Conservation (phyloP, 78 protist genomes). For the Acrasis kona region DNA sequence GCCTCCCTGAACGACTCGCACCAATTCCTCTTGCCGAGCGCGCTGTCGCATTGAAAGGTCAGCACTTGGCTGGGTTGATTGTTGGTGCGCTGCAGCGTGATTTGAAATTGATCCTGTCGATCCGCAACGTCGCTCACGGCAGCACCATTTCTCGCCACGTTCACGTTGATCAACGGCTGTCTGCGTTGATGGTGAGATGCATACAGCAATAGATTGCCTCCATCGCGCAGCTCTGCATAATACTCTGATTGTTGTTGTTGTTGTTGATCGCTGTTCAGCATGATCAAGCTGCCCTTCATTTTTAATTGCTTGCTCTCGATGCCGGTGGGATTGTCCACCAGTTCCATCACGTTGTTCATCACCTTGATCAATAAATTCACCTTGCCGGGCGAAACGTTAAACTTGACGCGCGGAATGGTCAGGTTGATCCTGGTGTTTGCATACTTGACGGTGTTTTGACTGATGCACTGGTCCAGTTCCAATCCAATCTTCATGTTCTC, state of each 20-base stretch:
- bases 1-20: too few relatives aligned
- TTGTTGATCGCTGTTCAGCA: background rate
- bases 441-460: background rate
- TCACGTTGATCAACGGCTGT: too few relatives aligned
- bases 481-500: background rate
- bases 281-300: too few relatives aligned
- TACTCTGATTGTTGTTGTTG: background rate
- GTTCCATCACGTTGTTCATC: background rate
- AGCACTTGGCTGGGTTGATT: too few relatives aligned
- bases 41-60: too few relatives aligned
- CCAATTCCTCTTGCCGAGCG: too few relatives aligned
- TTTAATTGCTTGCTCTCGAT: background rate
- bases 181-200: too few relatives aligned
- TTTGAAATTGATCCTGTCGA: too few relatives aligned
- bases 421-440: background rate
- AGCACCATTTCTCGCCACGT: too few relatives aligned
- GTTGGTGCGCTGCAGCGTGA: too few relatives aligned
- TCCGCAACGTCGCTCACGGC: too few relatives aligned
- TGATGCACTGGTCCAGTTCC: background rate
- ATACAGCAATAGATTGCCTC: background rate
- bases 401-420: background rate
- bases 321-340: background rate
- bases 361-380: background rate
- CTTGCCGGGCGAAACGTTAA: background rate
- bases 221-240: background rate